Evolutionary conservation across 2,329 filamentous ascomycete species (phyloP).

Genomic region (Hypomyces rosellus): DNA sequence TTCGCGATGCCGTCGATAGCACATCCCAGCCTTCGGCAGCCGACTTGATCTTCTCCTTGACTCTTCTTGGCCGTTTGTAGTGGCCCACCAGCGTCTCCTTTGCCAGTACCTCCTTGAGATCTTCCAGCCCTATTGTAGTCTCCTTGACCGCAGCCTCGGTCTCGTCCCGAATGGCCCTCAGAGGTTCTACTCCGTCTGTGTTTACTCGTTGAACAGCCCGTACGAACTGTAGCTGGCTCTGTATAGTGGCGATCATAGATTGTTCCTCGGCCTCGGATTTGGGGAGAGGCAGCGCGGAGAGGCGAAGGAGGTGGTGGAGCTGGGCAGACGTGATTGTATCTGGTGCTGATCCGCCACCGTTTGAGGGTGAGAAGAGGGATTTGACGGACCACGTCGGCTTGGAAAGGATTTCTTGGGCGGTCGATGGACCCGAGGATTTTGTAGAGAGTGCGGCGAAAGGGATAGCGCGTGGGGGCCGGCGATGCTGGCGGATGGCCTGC

Average conservation of each 20-base stretch:
- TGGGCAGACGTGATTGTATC: conserved; percentile 56
- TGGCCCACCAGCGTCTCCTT: conserved; percentile 57
- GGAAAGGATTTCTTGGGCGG: conserved; percentile 47
- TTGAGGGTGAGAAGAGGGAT: conserved; percentile 51
- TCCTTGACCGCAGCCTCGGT: conserved; percentile 56
- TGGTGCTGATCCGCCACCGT: conserved; percentile 16
- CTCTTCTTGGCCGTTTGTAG: conserved; percentile 38
- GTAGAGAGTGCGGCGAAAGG: conserved; percentile 15
- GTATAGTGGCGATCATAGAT: conserved; percentile 66
- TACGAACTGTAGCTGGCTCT: conserved; percentile 86
- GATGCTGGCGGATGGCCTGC: conserved; percentile 13
- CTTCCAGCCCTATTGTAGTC: conserved; percentile 51
- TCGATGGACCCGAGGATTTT: conserved; percentile 14
- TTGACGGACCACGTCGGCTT: conserved; percentile 79
- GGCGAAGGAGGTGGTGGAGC: conserved; percentile 76
- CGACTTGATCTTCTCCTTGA: conserved; percentile 30
- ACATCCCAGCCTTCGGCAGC: conserved; percentile 64
- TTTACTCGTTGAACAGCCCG: conserved; percentile 74
- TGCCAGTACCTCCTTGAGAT: conserved; percentile 49
- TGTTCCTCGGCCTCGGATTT: conserved; percentile 55
- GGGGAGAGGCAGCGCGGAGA: conserved; percentile 80
- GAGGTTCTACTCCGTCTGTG: conserved; percentile 63
- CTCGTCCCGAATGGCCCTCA: conserved; percentile 78
- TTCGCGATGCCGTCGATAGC: conserved; percentile 58
- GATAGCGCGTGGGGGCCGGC: conserved; percentile 8